phyloP scores from a whole-genome alignment of 495 filamentous ascomycete species.

The Tuber melanosporum region DNA sequence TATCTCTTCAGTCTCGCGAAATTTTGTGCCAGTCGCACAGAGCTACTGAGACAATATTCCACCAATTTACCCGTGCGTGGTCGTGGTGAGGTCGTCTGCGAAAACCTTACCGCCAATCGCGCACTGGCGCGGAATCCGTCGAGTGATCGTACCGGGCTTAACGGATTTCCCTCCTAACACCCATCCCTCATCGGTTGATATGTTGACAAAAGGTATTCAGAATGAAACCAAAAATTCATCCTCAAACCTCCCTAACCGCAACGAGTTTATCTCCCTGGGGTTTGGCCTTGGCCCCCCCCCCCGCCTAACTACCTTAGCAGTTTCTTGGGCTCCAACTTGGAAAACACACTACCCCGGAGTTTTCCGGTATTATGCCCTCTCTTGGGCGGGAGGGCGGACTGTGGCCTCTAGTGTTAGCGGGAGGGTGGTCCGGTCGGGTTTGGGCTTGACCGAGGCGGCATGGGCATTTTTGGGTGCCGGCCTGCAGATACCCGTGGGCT shows the following conservation, averaged over 20 bases:
- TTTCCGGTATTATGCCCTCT: too few relatives aligned
- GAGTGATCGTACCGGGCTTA: not conserved
- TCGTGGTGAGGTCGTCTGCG: not conserved
- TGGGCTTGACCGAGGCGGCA: too few relatives aligned
- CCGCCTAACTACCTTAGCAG: conserved; percentile 50
- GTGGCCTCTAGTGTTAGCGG: too few relatives aligned
- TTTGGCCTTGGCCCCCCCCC: conserved; percentile 41
- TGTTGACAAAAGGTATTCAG: not conserved
- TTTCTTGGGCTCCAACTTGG: conserved; percentile 73
- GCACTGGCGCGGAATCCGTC: not conserved
- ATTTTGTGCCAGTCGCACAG: not conserved
- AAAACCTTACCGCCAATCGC: not conserved
- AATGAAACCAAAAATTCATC: conserved; percentile 43
- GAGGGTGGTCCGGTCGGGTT: too few relatives aligned
- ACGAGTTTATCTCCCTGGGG: conserved; percentile 62
- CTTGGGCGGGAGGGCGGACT: too few relatives aligned
- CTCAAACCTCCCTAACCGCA: conserved; percentile 52
- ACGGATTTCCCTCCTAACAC: not conserved
- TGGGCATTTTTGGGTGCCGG: too few relatives aligned
- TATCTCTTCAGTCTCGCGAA: not conserved
- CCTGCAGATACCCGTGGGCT: too few relatives aligned
- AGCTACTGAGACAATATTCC: not conserved
- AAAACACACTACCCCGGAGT: conserved; percentile 55
- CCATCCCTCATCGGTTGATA: too few relatives aligned
- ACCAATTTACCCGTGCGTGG: not conserved